Evolutionary conservation across 352 stramenopile species (phyloP).

Genomic region (Globisporangium ultimum): DNA sequence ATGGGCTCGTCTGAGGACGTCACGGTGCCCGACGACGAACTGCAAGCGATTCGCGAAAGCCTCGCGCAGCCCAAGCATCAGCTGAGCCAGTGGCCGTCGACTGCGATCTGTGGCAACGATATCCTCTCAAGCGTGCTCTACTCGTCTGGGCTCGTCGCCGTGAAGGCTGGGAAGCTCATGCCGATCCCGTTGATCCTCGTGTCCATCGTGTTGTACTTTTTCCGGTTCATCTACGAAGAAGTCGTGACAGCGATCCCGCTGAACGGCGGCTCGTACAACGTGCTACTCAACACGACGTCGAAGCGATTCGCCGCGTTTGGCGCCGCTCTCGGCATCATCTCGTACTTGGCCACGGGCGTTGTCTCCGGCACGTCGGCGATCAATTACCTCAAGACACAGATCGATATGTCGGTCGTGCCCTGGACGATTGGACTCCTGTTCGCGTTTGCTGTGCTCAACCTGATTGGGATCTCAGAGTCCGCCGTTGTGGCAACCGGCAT

Average conservation of each 20-base stretch:
- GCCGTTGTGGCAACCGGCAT: slow-evolving; percentile 67
- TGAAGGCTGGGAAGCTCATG: slow-evolving; percentile 62
- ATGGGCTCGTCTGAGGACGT: slow-evolving; percentile 19
- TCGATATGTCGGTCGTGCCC: slow-evolving; percentile 20
- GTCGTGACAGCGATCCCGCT: slow-evolving; percentile 78
- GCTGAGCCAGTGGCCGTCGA: slow-evolving; percentile 71
- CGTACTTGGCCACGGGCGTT: slow-evolving; percentile 80
- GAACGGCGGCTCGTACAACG: slow-evolving; percentile 87
- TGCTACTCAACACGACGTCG: slow-evolving; percentile 83
- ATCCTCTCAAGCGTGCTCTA: slow-evolving; percentile 80
- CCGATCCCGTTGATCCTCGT: slow-evolving; percentile 72
- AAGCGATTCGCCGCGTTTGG: slow-evolving; percentile 76
- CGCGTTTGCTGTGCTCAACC: slow-evolving; percentile 64
- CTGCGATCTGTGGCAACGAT: slow-evolving; percentile 85
- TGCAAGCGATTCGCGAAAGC: slow-evolving; percentile 21
- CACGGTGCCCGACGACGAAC: slow-evolving; percentile 17
- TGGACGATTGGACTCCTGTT: slow-evolving; percentile 46
- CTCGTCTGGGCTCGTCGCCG: slow-evolving; percentile 34
- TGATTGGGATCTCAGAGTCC: slow-evolving; percentile 75
- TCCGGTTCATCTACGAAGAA: slow-evolving; percentile 81
- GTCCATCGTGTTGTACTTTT: slow-evolving; percentile 40
- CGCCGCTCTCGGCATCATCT: slow-evolving; percentile 78
- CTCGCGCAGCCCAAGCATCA: slow-evolving; percentile 22
- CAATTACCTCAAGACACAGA: slow-evolving; percentile 34
- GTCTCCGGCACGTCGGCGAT: slow-evolving; percentile 36